Base-by-base conservation (phyloP, 2,329 filamentous ascomycete species). In the Leptographium wingfieldii region DNA sequence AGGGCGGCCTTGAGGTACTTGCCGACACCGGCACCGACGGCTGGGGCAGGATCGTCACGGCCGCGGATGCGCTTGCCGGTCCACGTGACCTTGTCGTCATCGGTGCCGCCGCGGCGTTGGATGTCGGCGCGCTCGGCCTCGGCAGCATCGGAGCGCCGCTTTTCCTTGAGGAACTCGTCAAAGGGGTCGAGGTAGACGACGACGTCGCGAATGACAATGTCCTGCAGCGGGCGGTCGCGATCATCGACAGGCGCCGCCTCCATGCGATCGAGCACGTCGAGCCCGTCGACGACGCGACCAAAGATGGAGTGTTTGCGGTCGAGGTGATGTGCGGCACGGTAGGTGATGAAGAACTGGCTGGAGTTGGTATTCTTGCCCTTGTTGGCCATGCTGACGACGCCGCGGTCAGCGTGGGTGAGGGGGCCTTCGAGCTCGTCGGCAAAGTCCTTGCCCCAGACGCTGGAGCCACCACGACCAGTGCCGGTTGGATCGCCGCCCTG, bases 311-410 rank as follows among this genome's bases (percentile, higher is more conserved):
- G 94, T 69, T 99, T 99, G 62, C 86, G 82, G 72, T 99, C 90
- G 0, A 99, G 80, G 73, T 99, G 94, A 64, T 87, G 85, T 0
- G 86, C 83, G 1, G 88, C 79, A 57, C 90, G 86, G 72, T 99
- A 99, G 0, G 87, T 89, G 69, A 99, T 88, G 77, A 97, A 99
- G 70, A 86, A 99, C 72, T 99, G 94, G 66, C 84, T 90, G 10
- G 89, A 94, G 73, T 99, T 99, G 27, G 92, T 97, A 69, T 96
- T 92, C 69, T 96, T 96, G 61, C 94, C 94, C 71, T 99, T 99
- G 73, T 99, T 99, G 49, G 94, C 94, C 94, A 99, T 99, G 66
- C 87, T 91, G 31, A 95, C 69, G 0, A 92, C 82, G 14, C 94
- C 94, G 33, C 92, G 80, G 0, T 80, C 75, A 68, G 90, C 87